phyloP scores from a whole-genome alignment of 306 rosid genomes.

The Vachellia pachyceras region DNA sequence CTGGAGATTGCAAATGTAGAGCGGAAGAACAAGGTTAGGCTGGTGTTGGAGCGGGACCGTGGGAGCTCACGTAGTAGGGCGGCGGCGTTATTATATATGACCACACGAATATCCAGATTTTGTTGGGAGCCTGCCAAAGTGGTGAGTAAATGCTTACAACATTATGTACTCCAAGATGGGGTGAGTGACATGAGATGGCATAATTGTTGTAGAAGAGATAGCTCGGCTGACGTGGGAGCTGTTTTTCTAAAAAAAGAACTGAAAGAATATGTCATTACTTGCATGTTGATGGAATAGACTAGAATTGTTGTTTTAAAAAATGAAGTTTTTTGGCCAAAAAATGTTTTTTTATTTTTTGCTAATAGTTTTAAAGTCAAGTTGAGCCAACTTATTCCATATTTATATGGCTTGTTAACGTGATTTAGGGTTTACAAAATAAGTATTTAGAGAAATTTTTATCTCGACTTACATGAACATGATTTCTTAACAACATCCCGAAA shows the following conservation, averaged over 20 bases:
- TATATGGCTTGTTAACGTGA: no score
- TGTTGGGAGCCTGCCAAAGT: conserved; percentile 36
- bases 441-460: no score
- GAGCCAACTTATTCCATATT: background rate
- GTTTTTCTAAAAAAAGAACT: background rate
- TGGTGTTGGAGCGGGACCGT: background rate
- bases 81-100: background rate
- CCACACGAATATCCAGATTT: background rate
- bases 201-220: background rate
- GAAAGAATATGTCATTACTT: background rate
- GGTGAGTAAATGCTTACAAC: conserved; percentile 9
- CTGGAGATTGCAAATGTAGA: background rate
- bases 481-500: no score
- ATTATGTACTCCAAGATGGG: background rate
- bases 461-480: no score
- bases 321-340: no score
- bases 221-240: background rate
- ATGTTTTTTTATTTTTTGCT: no score
- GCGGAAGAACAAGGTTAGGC: background rate
- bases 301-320: no score
- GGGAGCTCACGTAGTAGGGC: background rate
- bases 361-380: background rate
- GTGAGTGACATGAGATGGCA: background rate
- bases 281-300: background rate
- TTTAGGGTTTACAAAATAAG: no score